These are phyloP conservation scores for Huntiella decipiens DNA, from an alignment of 2,329 filamentous ascomycete species.

Conservation along the genomic window DNA sequence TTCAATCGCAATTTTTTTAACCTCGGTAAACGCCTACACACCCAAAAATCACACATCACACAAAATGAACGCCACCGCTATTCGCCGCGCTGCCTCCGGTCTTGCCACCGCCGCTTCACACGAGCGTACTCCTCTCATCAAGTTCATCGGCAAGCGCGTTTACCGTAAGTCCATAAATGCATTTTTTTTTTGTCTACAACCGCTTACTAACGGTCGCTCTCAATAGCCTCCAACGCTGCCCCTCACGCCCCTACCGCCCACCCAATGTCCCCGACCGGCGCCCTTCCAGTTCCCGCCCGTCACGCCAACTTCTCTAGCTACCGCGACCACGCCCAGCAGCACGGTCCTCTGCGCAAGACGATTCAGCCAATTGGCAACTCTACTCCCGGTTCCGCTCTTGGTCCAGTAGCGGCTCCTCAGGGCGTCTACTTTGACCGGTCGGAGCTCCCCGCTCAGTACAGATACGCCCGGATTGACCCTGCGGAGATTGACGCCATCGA, in stretches of 20 bases:
- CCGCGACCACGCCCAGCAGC: slow-evolving; percentile 59
- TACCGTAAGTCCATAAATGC: slow-evolving; percentile 27
- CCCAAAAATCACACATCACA: neutral
- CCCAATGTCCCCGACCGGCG: slow-evolving; percentile 47
- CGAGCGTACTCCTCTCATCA: slow-evolving; percentile 42
- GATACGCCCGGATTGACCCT: slow-evolving; percentile 49
- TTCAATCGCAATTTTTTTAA: too few species aligned
- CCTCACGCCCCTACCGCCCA: slow-evolving; percentile 51
- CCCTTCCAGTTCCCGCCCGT: slow-evolving; percentile 35
- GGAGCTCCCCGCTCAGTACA: slow-evolving; percentile 73
- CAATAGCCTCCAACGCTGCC: neutral
- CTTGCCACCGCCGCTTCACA: slow-evolving; percentile 27
- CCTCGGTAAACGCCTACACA: too few species aligned
- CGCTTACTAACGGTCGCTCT: neutral
- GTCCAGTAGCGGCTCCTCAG: slow-evolving; percentile 47
- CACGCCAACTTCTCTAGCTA: slow-evolving; percentile 54
- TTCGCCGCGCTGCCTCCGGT: slow-evolving; percentile 33
- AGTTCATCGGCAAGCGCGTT: slow-evolving; percentile 40
- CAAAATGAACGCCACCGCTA: slow-evolving; percentile 35
- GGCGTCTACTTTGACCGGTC: slow-evolving; percentile 77
- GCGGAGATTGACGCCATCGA: slow-evolving; percentile 92
- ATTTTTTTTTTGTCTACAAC: neutral
- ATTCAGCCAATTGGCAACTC: slow-evolving; percentile 36
- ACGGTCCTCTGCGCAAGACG: slow-evolving; percentile 50
- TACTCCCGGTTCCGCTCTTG: slow-evolving; percentile 48